Base-by-base conservation (phyloP, 345 rosid species). In the Ceriops tagal region DNA sequence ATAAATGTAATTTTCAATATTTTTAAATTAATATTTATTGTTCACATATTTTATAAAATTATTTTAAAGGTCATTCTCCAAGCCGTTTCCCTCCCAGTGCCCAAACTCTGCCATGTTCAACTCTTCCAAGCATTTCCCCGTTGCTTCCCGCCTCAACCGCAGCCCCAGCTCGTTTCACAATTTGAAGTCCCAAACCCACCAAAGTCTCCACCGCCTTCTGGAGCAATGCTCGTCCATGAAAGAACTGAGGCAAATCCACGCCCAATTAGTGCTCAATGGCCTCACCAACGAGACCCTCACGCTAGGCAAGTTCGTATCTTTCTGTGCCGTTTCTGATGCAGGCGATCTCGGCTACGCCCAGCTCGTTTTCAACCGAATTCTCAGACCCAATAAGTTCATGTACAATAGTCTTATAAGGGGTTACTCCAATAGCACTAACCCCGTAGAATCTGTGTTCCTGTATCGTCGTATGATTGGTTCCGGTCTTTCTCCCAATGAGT, bases 331-430 rank as follows among this genome's bases (percentile, higher is more conserved):
- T 62, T 2, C 47, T 37, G 59, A 27, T 47, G 0, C 56, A 1
- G 58, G 55, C 24, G 63, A 55, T 64, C 64, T 71, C 3, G 63
- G 43, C 19, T 56, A 56, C 18, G 74, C 53, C 0, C 64, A 34
- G 30, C 59, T 30, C 19, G 65, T 59, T 5, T 72, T 65, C 61
- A 24, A 71, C 16, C 68, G 4, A 64, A 63, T 71, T 56, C 30
- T 22, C 15, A 6, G 37, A 9, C 66, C 74, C 30, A 64, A 37
- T 43, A 43, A 71, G 35, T 71, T 71, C 49, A 71, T 56, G 74
- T 56, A 6, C 39, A 71, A 71, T 56, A 74, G 77, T 63, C 64
- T 75, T 65, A 80, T 77, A 26, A 73, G 82, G 66, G 79, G 77
- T 18, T 75, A 70, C 62, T 79, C 79, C 1, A 60, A 47, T 57